phyloP scores from a whole-genome alignment of 192 early-diverging fungal species.

The Entomortierella chlamydospora region DNA sequence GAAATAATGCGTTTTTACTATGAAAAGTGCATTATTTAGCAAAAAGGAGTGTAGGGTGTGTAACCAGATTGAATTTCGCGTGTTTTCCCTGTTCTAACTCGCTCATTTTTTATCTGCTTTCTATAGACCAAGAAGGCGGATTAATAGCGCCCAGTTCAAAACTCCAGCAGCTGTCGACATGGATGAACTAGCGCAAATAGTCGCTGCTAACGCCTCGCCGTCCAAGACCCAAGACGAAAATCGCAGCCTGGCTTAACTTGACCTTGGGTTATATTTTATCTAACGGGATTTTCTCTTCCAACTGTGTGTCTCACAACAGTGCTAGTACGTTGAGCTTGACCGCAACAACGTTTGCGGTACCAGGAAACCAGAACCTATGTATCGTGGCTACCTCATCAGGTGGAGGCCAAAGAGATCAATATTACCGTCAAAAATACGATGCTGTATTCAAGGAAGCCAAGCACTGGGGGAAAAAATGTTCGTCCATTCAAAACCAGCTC shows the following conservation, averaged over 20 bases:
- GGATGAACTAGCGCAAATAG: constrained; percentile 31
- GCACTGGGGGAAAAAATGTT: constrained; percentile 49
- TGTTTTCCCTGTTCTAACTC: no score
- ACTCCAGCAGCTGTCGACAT: constrained; percentile 32
- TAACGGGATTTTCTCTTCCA: no score
- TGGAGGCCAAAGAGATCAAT: constrained; percentile 2
- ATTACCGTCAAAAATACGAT: constrained; percentile 30
- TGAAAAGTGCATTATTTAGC: no score
- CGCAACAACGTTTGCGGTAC: constrained; percentile 25
- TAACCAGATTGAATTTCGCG: no score
- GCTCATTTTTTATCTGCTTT: neutral
- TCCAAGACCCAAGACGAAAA: constrained; percentile 45
- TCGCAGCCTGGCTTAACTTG: no score
- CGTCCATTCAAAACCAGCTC: constrained; percentile 34
- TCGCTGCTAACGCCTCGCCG: constrained; percentile 41
- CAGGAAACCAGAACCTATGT: neutral
- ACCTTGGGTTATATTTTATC: no score
- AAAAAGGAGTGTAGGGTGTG: no score
- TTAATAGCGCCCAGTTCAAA: constrained; percentile 51
- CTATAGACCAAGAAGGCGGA: constrained; percentile 30
- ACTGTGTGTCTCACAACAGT: no score
- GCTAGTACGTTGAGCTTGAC: constrained; percentile 49
- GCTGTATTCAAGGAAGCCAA: constrained; percentile 25
- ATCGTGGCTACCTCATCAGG: neutral
- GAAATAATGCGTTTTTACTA: no score